These are phyloP conservation scores for sorghum (Sorghum bicolor) DNA, from an alignment of 176 grass and related monocot genomes.

Conservation along the genomic window Sorghum_bicolor_NCBIv3 NC_012871.2:8673501-8674000, in stretches of 20 bases:
- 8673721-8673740: background rate
- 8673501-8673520: too few species aligned
- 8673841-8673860: too few species aligned
- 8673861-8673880: too few species aligned
- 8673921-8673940: background rate
- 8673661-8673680: background rate
- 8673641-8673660: background rate
- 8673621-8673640: background rate
- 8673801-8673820: background rate
- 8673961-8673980: background rate
- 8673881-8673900: background rate
- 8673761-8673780: background rate
- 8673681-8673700: background rate
- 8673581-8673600: too few species aligned
- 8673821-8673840: background rate
- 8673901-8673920: background rate
- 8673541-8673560: too few species aligned
- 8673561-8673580: too few species aligned
- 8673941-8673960: background rate
- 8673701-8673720: background rate
- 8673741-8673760: background rate
- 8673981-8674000: background rate
- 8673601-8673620: too few species aligned
- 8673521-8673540: too few species aligned
- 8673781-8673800: background rate